Evolutionary conservation across 441 rosid genomes (phyloP), one percentile per base, ranked within the genome.

Genomic region (Gossypium aridum): DNA sequence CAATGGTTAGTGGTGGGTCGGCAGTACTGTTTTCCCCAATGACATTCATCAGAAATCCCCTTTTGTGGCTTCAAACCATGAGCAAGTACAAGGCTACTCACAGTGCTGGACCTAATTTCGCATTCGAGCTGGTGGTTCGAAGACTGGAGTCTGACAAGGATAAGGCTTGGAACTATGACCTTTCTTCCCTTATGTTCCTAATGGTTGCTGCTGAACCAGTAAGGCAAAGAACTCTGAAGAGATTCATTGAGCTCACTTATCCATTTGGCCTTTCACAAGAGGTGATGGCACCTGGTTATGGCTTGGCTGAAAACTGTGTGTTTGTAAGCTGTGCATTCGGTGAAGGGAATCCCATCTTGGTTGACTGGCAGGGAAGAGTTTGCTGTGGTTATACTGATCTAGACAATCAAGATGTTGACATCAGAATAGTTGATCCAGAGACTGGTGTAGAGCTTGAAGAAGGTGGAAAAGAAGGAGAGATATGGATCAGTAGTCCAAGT

Each of bases 171-270:
- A 76, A 66, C 28, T 88, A 76, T 71, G 87, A 90, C 54, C 95
- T 90, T 76, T 88, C 95, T 72, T 85, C 91, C 53, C 78, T 90
- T 86, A 69, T 80, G 63, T 90, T 90, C 83, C 86, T 90, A 62
- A 90, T 90, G 96, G 82, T 89, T 57, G 96, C 96, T 62, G 92
- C 92, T 22, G 92, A 90, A 78, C 95, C 96, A 19, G 91, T 90
- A 62, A 80, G 96, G 81, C 91, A 85, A 70, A 83, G 73, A 74
- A 90, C 90, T 6, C 51, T 89, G 63, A 86, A 75, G 80, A 87
- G 83, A 78, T 90, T 90, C 75, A 28, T 88, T 47, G 91, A 86
- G 75, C 87, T 87, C 72, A 82, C 91, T 73, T 73, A 60, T 45
- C 89, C 90, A 17, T 89, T 85, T 28, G 87, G 92, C 37, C 85